Percentiles rank a stretch among this genome's conserved stretches.
Conservation (phyloP, 1,284 basidiomycete species). For the Melampsora larici-populina region DNA sequence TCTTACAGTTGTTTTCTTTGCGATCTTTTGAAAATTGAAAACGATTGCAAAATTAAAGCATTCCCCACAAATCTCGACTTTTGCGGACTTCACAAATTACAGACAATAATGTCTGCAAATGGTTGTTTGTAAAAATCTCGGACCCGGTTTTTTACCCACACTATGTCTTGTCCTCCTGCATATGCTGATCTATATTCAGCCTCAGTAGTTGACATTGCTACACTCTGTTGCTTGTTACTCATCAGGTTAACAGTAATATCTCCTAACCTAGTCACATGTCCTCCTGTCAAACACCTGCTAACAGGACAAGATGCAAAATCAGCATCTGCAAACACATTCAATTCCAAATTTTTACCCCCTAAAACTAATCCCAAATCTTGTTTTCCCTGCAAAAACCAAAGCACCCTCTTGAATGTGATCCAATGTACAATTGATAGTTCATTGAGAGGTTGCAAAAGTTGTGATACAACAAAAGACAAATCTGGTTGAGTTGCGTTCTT, state of each 20-base stretch:
- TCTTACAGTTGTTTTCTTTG: too few relatives aligned
- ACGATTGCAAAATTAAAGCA: too few relatives aligned
- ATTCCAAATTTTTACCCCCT: background rate
- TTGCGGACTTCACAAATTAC: too few relatives aligned
- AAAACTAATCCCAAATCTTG: background rate
- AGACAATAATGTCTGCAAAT: too few relatives aligned
- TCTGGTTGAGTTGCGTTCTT: too few relatives aligned
- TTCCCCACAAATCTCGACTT: too few relatives aligned
- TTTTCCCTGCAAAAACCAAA: background rate
- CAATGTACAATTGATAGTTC: background rate
- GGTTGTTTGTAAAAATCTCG: too few relatives aligned
- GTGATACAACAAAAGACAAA: too few relatives aligned
- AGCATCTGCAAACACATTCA: background rate
- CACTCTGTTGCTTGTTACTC: background rate
- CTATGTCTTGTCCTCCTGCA: background rate
- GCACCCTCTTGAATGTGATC: background rate
- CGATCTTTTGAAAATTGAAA: too few relatives aligned
- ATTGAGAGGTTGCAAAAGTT: too few relatives aligned
- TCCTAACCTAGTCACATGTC: background rate
- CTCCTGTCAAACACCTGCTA: background rate
- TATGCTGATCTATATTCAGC: too few relatives aligned
- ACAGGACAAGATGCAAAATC: background rate
- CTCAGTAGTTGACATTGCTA: too few relatives aligned
- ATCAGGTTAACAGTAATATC: background rate
- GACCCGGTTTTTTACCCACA: background rate